Conservation (phyloP, 106 monocot genomes). For the Phalaenopsis equestris region DNA sequence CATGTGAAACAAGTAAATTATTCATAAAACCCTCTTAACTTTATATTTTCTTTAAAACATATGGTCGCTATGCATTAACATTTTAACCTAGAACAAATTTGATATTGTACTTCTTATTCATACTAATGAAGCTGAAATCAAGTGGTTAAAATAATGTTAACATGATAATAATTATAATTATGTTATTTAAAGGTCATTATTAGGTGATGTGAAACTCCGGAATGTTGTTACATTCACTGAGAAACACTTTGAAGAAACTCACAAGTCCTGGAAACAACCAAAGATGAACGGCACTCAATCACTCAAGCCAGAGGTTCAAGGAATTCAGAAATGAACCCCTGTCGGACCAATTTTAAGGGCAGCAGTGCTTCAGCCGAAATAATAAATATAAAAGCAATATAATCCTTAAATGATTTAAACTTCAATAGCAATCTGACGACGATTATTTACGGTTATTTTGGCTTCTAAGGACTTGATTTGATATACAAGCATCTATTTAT, state of each 20-base stretch:
- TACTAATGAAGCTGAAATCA: neutral
- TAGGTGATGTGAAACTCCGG: neutral
- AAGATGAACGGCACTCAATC: neutral
- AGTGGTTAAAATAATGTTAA: neutral
- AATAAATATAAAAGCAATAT: neutral
- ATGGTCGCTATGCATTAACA: neutral
- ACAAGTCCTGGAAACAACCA: neutral
- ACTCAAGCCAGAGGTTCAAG: neutral
- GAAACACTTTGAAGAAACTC: neutral
- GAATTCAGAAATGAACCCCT: neutral
- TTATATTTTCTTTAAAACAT: neutral
- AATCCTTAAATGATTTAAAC: neutral
- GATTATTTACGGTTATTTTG: neutral
- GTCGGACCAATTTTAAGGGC: neutral
- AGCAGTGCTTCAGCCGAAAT: neutral
- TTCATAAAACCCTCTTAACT: neutral
- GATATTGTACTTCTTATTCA: neutral
- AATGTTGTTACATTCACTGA: neutral
- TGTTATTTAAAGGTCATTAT: neutral
- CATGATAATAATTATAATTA: neutral
- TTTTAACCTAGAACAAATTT: neutral
- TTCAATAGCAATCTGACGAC: neutral
- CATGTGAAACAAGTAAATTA: neutral
- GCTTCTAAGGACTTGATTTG: neutral
- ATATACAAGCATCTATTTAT: neutral